Conservation (phyloP, 2,329 filamentous ascomycete genomes). For the Coleophoma cylindrospora region DNA sequence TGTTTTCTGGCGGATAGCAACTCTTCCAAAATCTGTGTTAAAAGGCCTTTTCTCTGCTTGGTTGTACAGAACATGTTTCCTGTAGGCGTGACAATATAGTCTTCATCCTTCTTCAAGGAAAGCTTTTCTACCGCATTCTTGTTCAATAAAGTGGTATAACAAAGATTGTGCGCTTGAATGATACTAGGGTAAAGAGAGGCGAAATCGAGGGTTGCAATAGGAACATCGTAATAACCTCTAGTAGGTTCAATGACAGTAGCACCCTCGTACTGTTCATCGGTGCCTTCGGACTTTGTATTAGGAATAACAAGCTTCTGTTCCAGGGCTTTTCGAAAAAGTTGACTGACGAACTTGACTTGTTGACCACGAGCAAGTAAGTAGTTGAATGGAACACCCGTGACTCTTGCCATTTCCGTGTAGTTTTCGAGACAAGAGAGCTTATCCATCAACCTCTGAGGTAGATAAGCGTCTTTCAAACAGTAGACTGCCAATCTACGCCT, state of each 20-base stretch:
- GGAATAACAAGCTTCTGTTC: slow-evolving; percentile 94
- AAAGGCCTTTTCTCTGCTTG: slow-evolving; percentile 83
- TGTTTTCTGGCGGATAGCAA: slow-evolving; percentile 86
- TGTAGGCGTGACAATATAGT: slow-evolving; percentile 95
- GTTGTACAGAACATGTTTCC: slow-evolving; percentile 87
- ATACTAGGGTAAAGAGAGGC: slow-evolving; percentile 98
- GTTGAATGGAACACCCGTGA: slow-evolving; percentile 97
- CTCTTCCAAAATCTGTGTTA: slow-evolving; percentile 95
- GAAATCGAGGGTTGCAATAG: slow-evolving; percentile 96
- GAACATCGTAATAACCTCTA: slow-evolving; percentile 89
- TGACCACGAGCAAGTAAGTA: slow-evolving; percentile 87
- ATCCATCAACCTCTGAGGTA: slow-evolving; percentile 91
- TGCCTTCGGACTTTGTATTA: slow-evolving; percentile 65
- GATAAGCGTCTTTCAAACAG: slow-evolving; percentile 94
- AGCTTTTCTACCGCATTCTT: slow-evolving; percentile 73
- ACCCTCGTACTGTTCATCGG: slow-evolving; percentile 91
- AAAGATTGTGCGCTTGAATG: slow-evolving; percentile 97
- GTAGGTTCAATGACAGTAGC: slow-evolving; percentile 96
- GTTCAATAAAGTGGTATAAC: slow-evolving; percentile 89
- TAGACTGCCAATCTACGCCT: slow-evolving; percentile 87
- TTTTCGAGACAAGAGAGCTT: slow-evolving; percentile 98
- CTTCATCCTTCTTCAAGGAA: slow-evolving; percentile 76
- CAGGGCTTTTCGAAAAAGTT: slow-evolving; percentile 89
- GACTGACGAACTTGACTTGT: slow-evolving; percentile 96
- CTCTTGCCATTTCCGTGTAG: slow-evolving; percentile 99